A percentile compares a stretch with the other conserved stretches of the same genome.
Conservation (phyloP, 2,329 filamentous ascomycete species). For the Aaosphaeria arxii region DNA sequence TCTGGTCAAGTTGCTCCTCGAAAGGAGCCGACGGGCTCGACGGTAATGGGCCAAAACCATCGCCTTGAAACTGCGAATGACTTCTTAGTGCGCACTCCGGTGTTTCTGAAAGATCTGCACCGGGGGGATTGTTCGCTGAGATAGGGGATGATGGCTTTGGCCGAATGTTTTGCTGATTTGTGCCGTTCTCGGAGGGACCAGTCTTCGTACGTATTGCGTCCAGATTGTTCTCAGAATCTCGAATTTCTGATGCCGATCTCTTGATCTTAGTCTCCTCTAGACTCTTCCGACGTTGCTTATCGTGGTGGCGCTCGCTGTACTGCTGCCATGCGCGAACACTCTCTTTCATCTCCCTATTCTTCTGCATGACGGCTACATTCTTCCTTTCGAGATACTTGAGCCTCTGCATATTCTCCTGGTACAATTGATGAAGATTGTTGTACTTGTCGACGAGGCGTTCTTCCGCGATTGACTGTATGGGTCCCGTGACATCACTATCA, state of each 20-base stretch:
- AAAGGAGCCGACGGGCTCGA: too few relatives aligned
- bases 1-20: too few relatives aligned
- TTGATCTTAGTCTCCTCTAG: constrained; percentile 2
- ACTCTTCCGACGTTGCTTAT: constrained; percentile 14
- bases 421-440: constrained; percentile 29
- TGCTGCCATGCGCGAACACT: constrained; percentile 37
- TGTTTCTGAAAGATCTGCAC: too few relatives aligned
- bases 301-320: constrained; percentile 30
- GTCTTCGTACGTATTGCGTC: too few relatives aligned
- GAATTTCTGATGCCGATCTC: background rate
- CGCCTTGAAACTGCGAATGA: too few relatives aligned
- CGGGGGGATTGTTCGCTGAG: too few relatives aligned
- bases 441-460: constrained; percentile 28
- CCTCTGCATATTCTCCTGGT: constrained; percentile 22
- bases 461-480: constrained; percentile 14
- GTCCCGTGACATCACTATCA: background rate
- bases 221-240: too few relatives aligned
- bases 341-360: constrained; percentile 40
- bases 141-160: too few relatives aligned
- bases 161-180: too few relatives aligned
- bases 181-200: too few relatives aligned
- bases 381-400: constrained; percentile 32
- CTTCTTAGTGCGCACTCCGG: too few relatives aligned
- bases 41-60: too few relatives aligned
- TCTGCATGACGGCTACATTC: constrained; percentile 30